A percentile compares a stretch with the other conserved stretches of the same genome.
phyloP scores from a whole-genome alignment of 306 rosid species.

The Clitoria ternatea region DNA sequence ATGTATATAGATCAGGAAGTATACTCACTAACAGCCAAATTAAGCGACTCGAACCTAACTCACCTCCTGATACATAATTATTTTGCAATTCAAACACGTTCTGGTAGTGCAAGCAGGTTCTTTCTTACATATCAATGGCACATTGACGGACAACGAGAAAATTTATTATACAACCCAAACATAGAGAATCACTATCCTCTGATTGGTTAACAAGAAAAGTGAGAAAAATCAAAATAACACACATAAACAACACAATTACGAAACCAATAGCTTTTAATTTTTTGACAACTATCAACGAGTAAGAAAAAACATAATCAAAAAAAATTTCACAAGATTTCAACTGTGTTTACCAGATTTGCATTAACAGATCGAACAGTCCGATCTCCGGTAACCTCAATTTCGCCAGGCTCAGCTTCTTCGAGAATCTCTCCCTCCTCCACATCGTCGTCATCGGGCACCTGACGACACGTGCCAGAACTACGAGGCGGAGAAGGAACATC shows the following conservation, averaged over 20 bases:
- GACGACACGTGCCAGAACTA: neutral
- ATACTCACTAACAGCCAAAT: too few relatives aligned
- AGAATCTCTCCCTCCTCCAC: constrained; percentile 83
- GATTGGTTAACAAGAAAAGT: neutral
- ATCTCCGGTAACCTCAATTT: constrained; percentile 27
- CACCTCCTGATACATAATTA: neutral
- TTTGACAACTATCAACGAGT: constrained; percentile 22
- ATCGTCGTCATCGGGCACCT: constrained; percentile 39
- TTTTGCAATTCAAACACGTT: constrained; percentile 64
- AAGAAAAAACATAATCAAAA: neutral
- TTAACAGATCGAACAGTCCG: constrained; percentile 25
- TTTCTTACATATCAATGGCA: constrained; percentile 52
- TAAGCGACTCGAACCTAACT: too few relatives aligned
- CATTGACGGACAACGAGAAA: too few relatives aligned
- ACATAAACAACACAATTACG: neutral
- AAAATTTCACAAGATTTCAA: neutral
- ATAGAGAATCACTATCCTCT: neutral
- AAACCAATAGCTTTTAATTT: neutral
- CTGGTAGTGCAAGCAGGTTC: constrained; percentile 49
- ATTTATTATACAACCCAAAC: constrained; percentile 28
- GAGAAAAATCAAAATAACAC: neutral
- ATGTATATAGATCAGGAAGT: too few relatives aligned
- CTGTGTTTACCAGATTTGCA: constrained; percentile 46
- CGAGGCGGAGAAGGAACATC: constrained; percentile 6
- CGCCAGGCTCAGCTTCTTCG: constrained; percentile 51